phyloP scores from a whole-genome alignment of 495 filamentous ascomycete species.

The Chaetomium fimeti region DNA sequence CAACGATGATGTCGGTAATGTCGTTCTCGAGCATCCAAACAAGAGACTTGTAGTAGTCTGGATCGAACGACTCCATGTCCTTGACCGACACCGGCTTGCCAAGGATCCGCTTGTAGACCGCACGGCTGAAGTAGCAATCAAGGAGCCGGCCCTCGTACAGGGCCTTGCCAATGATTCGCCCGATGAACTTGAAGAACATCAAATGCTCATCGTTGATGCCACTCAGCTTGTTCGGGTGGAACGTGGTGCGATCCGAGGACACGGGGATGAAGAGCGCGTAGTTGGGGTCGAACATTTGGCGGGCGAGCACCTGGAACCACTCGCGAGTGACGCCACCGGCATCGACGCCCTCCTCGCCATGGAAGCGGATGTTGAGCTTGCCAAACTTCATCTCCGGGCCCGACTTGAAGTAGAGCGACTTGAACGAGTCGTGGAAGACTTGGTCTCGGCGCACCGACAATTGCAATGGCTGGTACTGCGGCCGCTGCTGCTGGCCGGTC shows the following conservation, averaged over 20 bases:
- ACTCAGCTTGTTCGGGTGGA: constrained; percentile 94
- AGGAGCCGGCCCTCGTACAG: constrained; percentile 94
- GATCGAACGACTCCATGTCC: constrained; percentile 98
- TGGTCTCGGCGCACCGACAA: constrained; percentile 88
- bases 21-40: constrained; percentile 98
- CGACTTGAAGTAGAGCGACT: constrained; percentile 89
- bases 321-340: constrained; percentile 96
- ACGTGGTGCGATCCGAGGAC: constrained; percentile 96
- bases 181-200: constrained; percentile 99
- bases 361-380: constrained; percentile 96
- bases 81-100: constrained; percentile 94
- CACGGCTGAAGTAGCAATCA: constrained; percentile 97
- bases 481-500: constrained; percentile 57
- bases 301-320: constrained; percentile 97
- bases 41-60: constrained; percentile 99
- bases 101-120: constrained; percentile 96
- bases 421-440: constrained; percentile 98
- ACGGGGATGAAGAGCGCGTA: constrained; percentile 96
- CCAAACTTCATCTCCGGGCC: constrained; percentile 97
- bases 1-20: constrained; percentile 98
- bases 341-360: constrained; percentile 96
- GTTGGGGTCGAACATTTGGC: constrained; percentile 99
- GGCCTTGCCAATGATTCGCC: constrained; percentile 96
- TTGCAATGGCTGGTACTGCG: constrained; percentile 69
- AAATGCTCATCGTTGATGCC: constrained; percentile 93